Base-by-base conservation (phyloP, 2,329 filamentous ascomycete species). In the Stachybotrys echinatus region DNA sequence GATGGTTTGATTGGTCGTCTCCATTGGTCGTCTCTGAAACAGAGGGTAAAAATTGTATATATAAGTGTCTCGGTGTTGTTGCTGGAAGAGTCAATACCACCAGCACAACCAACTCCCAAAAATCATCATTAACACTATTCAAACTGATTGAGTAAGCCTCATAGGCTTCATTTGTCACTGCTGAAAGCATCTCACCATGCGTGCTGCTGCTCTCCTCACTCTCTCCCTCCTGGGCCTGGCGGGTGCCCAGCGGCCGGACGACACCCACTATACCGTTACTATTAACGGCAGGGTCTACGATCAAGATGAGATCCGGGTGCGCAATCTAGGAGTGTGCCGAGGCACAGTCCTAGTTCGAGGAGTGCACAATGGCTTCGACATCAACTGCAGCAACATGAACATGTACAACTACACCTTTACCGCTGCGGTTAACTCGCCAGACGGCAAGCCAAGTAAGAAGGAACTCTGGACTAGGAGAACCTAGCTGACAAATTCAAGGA, bases 351-450 rank as follows among this genome's bases (percentile, higher is more conserved):
- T 39, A 14, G 40, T 49, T 14, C 20, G 47, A 21, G 47, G 47
- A 3, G 18, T 49, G 21, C 42, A 49, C 23, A 49, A 49, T 19
- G 47, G 47, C 1, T 49, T 49, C 21, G 47, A 49, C 18, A 19
- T 49, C 23, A 39, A 49, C 14, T 49, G 47, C 21, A 23, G 22
- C n/a, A 49, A 21, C n/a, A 14, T 49, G 47, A 49, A 49, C 23
- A 12, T 49, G 20, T 49, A 42, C 47, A 49, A 49, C 40, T 49
- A 49, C 39, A 23, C 39, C 12, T 49, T 49, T 39, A 49, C 47
- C n/a, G 47, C 38, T 4, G 47, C 40, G 6, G 10, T 37, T 10
- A 44, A 21, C n/a, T n/a, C n/a, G n/a, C 21, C 17, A 12, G 47
- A 39, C 40, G 19, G 47, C 42, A 23, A 43, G 47, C 5, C 12